Evolutionary conservation across 805 yeast species (phyloP).

Genomic region (Candida saitoana): DNA sequence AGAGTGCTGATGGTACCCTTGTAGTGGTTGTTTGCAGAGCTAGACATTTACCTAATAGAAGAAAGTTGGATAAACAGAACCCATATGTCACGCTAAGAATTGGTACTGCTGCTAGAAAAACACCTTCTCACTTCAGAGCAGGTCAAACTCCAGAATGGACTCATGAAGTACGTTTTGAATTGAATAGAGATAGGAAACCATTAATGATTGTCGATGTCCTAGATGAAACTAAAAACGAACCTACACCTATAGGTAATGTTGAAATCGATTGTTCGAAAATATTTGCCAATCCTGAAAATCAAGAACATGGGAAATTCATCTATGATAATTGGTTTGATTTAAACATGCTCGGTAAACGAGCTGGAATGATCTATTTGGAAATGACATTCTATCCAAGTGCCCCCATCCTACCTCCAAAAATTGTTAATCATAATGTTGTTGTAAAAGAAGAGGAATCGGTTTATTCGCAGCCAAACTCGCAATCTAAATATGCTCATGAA

Average conservation of each 20-base stretch:
- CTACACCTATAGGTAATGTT: slow-evolving; percentile 79
- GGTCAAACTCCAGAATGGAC: slow-evolving; percentile 95
- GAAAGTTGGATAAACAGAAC: slow-evolving; percentile 87
- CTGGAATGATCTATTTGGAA: slow-evolving; percentile 86
- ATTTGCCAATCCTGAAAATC: slow-evolving; percentile 47
- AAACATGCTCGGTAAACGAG: slow-evolving; percentile 62
- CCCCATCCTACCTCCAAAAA: slow-evolving; percentile 40
- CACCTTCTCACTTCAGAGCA: slow-evolving; percentile 75
- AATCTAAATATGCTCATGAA: background rate
- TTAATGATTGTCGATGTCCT: slow-evolving; percentile 66
- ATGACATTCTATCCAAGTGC: slow-evolving; percentile 81
- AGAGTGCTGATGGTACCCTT: slow-evolving; percentile 50
- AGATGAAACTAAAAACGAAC: slow-evolving; percentile 82
- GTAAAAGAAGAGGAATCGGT: background rate
- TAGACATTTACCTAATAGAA: slow-evolving; percentile 78
- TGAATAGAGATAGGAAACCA: slow-evolving; percentile 62
- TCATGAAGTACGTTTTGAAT: slow-evolving; percentile 63
- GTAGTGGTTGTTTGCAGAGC: slow-evolving; percentile 78
- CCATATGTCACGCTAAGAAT: slow-evolving; percentile 84
- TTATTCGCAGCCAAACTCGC: background rate
- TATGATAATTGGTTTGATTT: slow-evolving; percentile 83
- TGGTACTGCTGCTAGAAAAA: slow-evolving; percentile 75
- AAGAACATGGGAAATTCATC: slow-evolving; percentile 59
- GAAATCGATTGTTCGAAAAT: slow-evolving; percentile 76
- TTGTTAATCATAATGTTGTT: slow-evolving; percentile 7